Evolutionary conservation across 495 filamentous ascomycete genomes (phyloP).

Genomic region (Podospora tetraspora): DNA sequence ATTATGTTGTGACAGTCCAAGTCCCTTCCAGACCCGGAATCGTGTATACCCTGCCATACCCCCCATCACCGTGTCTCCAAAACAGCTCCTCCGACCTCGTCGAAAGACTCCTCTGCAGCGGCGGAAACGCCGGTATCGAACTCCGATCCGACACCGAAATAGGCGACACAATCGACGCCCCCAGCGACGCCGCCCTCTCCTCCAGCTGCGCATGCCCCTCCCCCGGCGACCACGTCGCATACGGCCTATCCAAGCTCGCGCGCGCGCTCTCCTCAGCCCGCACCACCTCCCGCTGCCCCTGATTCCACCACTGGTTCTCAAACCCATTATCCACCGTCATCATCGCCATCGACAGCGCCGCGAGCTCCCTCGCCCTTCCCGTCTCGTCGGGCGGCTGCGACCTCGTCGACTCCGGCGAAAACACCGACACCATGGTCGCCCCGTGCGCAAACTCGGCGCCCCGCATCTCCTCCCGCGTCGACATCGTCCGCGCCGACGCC

Average conservation of each 20-base stretch:
- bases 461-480: neutral
- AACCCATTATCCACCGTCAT: slow-evolving; percentile 53
- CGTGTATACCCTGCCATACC: neutral
- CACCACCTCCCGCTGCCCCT: slow-evolving; percentile 29
- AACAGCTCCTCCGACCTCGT: slow-evolving; percentile 31
- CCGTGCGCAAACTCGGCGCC: slow-evolving; percentile 17
- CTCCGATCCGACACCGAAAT: slow-evolving; percentile 7
- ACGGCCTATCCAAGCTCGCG: too few relatives aligned
- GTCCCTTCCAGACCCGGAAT: neutral
- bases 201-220: neutral
- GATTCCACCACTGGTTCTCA: slow-evolving; percentile 49
- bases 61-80: neutral
- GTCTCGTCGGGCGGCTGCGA: slow-evolving; percentile 20
- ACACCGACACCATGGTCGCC: slow-evolving; percentile 26
- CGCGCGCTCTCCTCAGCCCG: neutral
- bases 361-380: slow-evolving; percentile 37
- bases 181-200: neutral
- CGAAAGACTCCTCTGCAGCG: slow-evolving; percentile 22
- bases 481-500: slow-evolving; percentile 18
- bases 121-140: slow-evolving; percentile 6
- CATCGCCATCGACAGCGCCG: slow-evolving; percentile 48
- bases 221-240: neutral
- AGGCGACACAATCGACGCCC: slow-evolving; percentile 8
- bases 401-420: slow-evolving; percentile 22
- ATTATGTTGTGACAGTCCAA: neutral